Evolutionary conservation across 139 green algal species (phyloP).

Genomic region (Chlorella ohadii): DNA sequence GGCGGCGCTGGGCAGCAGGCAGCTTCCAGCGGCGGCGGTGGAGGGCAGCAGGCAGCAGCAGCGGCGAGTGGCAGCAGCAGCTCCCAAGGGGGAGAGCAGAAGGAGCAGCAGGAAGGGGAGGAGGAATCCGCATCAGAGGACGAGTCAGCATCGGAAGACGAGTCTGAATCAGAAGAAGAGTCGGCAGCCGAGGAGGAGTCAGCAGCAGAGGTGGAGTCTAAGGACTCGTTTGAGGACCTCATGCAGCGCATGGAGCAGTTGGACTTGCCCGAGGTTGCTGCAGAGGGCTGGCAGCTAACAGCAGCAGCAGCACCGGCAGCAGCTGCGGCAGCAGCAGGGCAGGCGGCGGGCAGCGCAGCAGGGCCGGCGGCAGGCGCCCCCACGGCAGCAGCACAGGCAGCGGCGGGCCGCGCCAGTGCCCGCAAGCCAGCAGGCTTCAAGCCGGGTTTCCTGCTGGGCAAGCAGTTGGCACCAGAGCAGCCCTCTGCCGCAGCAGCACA

Average conservation of each 20-base stretch:
- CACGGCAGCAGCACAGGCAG: neutral
- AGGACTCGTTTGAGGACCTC: slow-evolving; percentile 22
- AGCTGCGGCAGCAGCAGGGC: neutral
- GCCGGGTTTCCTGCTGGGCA: slow-evolving; percentile 17
- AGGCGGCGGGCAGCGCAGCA: neutral
- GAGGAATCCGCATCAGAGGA: too few relatives aligned
- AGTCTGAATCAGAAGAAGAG: too few relatives aligned
- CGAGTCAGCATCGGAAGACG: too few relatives aligned
- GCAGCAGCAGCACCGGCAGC: too few relatives aligned
- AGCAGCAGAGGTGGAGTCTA: neutral
- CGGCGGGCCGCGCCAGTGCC: neutral
- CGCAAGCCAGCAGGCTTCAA: slow-evolving; percentile 1
- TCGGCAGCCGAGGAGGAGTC: too few relatives aligned
- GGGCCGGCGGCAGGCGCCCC: neutral
- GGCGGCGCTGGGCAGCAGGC: neutral
- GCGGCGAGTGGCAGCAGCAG: neutral
- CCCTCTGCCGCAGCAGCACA: neutral
- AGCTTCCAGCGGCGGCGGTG: neutral
- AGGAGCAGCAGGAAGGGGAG: neutral
- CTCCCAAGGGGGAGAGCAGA: neutral
- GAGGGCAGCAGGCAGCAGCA: neutral
- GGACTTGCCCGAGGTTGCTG: neutral
- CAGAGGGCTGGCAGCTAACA: neutral
- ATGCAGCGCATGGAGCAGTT: slow-evolving; percentile 26
- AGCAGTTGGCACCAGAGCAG: neutral